Evolutionary conservation across 192 early-diverging fungal species (phyloP).

Genomic region (Podila epicladia): DNA sequence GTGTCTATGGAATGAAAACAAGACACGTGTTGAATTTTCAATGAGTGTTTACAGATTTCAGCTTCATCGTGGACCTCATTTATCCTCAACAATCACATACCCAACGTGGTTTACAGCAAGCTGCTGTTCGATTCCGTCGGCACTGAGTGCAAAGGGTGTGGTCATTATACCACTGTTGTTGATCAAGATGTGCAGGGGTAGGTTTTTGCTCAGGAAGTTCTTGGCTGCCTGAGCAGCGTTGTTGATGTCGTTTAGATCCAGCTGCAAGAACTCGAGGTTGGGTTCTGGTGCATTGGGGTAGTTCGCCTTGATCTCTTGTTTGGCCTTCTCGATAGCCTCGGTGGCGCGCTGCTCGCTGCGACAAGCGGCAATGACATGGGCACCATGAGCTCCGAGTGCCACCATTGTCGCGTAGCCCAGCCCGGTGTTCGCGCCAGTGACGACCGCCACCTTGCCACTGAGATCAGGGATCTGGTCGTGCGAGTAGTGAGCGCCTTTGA

Average conservation of each 20-base stretch:
- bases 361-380: constrained; percentile 41
- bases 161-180: constrained; percentile 52
- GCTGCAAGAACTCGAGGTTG: constrained; percentile 43
- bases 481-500: constrained; percentile 17
- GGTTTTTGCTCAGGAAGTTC: constrained; percentile 29
- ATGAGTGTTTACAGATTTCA: no score
- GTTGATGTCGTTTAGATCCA: constrained; percentile 34
- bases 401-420: constrained; percentile 35
- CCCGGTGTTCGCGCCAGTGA: constrained; percentile 62
- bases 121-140: constrained; percentile 54
- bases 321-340: constrained; percentile 9
- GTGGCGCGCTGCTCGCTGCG: constrained; percentile 12
- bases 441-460: constrained; percentile 52
- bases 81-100: constrained; percentile 1
- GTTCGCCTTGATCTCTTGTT: constrained; percentile 24
- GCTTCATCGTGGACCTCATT: no score
- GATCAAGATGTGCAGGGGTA: constrained; percentile 60
- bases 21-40: neutral
- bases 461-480: constrained; percentile 48
- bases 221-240: constrained; percentile 24
- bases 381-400: constrained; percentile 18
- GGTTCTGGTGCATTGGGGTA: constrained; percentile 14
- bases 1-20: neutral
- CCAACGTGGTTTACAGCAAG: constrained; percentile 62
- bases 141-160: constrained; percentile 31